Conservation (phyloP, 352 stramenopile genomes). For the Ochromonadaceae sp. region DNA sequence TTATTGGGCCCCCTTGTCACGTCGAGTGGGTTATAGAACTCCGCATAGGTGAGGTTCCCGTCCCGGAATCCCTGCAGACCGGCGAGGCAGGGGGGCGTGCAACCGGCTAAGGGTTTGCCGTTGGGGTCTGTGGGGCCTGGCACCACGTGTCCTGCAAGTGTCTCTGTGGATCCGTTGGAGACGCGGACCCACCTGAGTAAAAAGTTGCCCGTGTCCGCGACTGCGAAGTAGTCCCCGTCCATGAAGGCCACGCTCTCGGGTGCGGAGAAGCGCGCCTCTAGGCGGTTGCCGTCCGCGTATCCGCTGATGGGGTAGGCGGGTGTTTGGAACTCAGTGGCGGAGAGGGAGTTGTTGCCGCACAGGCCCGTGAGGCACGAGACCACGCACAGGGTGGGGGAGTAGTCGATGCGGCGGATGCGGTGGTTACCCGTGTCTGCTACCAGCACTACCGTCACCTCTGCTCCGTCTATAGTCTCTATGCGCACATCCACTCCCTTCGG, state of each 20-base stretch:
- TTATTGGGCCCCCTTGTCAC: slow-evolving; percentile 55
- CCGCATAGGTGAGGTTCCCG: slow-evolving; percentile 50
- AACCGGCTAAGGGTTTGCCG: slow-evolving; percentile 37
- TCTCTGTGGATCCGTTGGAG: slow-evolving; percentile 46
- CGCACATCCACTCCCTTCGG: slow-evolving; percentile 37
- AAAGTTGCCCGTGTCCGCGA: slow-evolving; percentile 89
- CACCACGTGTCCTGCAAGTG: slow-evolving; percentile 36
- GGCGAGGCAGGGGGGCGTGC: slow-evolving; percentile 61
- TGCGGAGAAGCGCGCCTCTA: slow-evolving; percentile 65
- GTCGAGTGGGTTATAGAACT: slow-evolving; percentile 78
- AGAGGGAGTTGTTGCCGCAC: slow-evolving; percentile 48
- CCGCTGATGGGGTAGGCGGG: slow-evolving; percentile 53
- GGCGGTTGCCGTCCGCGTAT: slow-evolving; percentile 58
- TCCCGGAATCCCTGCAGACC: slow-evolving; percentile 67
- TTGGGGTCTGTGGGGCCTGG: slow-evolving; percentile 18
- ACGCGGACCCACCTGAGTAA: slow-evolving; percentile 47
- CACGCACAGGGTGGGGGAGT: slow-evolving; percentile 7
- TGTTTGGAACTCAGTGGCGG: slow-evolving; percentile 37
- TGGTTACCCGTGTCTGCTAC: slow-evolving; percentile 51
- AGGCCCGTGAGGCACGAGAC: slow-evolving; percentile 68
- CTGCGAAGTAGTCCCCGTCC: slow-evolving; percentile 52
- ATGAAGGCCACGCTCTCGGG: slow-evolving; percentile 66
- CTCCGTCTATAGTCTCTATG: slow-evolving; percentile 33
- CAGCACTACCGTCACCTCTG: slow-evolving; percentile 33
- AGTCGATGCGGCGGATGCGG: slow-evolving; percentile 43